Base-by-base conservation (phyloP, 1,139 yeast genomes). In the Arxiozyma bovina region DNA sequence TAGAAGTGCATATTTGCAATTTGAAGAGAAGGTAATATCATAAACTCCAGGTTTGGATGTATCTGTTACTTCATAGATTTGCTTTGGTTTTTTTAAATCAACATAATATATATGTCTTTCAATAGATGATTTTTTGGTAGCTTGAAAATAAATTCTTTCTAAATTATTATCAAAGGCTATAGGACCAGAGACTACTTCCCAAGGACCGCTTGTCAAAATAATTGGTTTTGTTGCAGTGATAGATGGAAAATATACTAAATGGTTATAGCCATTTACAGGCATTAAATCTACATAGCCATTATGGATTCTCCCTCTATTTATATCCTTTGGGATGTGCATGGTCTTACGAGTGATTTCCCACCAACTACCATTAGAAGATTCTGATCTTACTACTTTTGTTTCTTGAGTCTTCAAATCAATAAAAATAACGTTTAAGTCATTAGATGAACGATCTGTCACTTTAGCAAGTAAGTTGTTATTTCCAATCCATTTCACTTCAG, bases 331-430 rank as follows among this genome's bases (percentile, higher is more conserved):
- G 45, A 93, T 77, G 63, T 73, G 84, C 41, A 79, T 71, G 0
- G 94, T 83, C 60, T 84, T 81, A 58, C 85, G 87, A 9, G 88
- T 79, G 44, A 91, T 82, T 67, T 93, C 99, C 74, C 91, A 89
- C 89, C 85, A 74, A 3, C 89, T 87, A 45, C 71, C 71, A 56
- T 77, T 82, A 15, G 77, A 74, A 1, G 70, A 64, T 25, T 77
- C 74, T n/a, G 71, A 69, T 59, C 87, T 74, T 2, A 75, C 76
- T 9, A 77, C 66, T 15, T 61, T 61, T 0, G 70, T 59, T 1
- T 71, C 61, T 22, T 69, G 63, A 1, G 53, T 52, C 5, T 66
- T 58, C 0, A 83, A 77, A 60, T 79, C 73, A 50, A 77, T 81
- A 8, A 85, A 68, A 44, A 79, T 74, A 46, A 87, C 83, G 52